Percentiles rank a stretch among this genome's conserved stretches.
phyloP scores from a whole-genome alignment of 2,329 filamentous ascomycete genomes.

The Paracorniculantispora psalliotae region DNA sequence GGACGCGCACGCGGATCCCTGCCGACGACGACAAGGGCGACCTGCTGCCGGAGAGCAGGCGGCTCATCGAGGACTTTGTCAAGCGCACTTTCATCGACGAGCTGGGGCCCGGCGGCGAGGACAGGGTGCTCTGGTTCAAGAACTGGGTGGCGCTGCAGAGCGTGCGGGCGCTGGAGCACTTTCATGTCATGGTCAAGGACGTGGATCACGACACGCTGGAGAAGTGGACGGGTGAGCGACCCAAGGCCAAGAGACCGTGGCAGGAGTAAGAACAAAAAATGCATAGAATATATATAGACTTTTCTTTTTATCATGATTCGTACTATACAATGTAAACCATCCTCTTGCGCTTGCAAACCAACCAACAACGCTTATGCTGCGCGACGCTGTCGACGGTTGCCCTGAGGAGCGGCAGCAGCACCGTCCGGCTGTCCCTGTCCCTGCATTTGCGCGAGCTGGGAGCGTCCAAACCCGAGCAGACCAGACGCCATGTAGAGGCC shows the following conservation, averaged over 20 bases:
- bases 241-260: slow-evolving; percentile 21
- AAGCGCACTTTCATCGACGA: slow-evolving; percentile 60
- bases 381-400: slow-evolving; percentile 51
- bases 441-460: slow-evolving; percentile 46
- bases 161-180: slow-evolving; percentile 80
- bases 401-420: slow-evolving; percentile 32
- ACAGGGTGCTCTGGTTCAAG: slow-evolving; percentile 78
- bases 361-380: slow-evolving; percentile 41
- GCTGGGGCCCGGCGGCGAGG: slow-evolving; percentile 45
- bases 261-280: slow-evolving; percentile 1
- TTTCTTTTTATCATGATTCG: background rate
- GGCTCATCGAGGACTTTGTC: slow-evolving; percentile 64
- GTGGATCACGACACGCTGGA: slow-evolving; percentile 47
- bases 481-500: slow-evolving; percentile 50
- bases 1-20: slow-evolving; percentile 78
- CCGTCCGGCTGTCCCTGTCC: slow-evolving; percentile 29
- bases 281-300: background rate
- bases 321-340: slow-evolving; percentile 7
- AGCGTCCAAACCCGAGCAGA: slow-evolving; percentile 49
- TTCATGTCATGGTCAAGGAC: slow-evolving; percentile 68
- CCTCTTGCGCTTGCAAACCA: no score
- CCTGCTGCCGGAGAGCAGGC: slow-evolving; percentile 62
- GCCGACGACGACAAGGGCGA: slow-evolving; percentile 67
- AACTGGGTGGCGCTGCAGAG: slow-evolving; percentile 89
- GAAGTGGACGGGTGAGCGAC: slow-evolving; percentile 47